These are phyloP conservation scores for Coriolopsis trogii DNA, from an alignment of 1,284 basidiomycete genomes.

Conservation along the genomic window DNA sequence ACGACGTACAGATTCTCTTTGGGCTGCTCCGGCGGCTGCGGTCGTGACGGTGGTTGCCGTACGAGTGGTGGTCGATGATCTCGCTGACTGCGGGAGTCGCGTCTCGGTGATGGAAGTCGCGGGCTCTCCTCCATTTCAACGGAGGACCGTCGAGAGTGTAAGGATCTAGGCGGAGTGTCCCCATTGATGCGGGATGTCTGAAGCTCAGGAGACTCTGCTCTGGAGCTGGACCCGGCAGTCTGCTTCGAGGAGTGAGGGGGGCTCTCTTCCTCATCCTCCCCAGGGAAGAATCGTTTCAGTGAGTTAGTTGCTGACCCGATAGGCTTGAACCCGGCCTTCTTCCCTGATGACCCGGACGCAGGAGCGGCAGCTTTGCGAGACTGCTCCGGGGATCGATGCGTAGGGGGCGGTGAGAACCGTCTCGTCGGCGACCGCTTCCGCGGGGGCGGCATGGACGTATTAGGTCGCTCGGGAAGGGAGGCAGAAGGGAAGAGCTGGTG, in stretches of 20 bases:
- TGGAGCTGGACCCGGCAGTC: conserved; percentile 1
- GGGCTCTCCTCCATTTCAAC: conserved; percentile 17
- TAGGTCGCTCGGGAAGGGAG: conserved; percentile 18
- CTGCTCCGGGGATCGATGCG: conserved; percentile 9
- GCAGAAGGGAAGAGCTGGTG: conserved; percentile 15
- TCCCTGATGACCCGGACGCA: conserved; percentile 28
- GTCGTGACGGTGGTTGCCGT: too few species aligned
- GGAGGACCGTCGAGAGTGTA: conserved; percentile 10
- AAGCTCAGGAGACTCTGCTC: conserved; percentile 19
- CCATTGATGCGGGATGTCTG: conserved; percentile 15
- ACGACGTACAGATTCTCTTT: conserved; percentile 81
- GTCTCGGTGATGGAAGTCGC: neutral
- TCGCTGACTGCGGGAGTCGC: neutral
- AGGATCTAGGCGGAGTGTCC: conserved; percentile 13
- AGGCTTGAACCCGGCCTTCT: conserved; percentile 63
- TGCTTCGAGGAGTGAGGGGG: conserved; percentile 21
- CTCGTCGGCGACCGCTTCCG: conserved; percentile 11
- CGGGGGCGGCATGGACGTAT: conserved; percentile 20
- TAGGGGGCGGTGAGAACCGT: conserved; percentile 11
- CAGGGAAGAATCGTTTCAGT: conserved; percentile 73
- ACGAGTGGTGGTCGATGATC: neutral
- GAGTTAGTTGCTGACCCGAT: conserved; percentile 59
- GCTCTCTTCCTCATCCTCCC: conserved; percentile 62
- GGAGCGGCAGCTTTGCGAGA: conserved; percentile 2
- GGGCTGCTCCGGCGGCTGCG: conserved; percentile 24